Base-by-base conservation (phyloP, 2,329 filamentous ascomycete species). In the Pyrenophora tritici-repentis region DNA sequence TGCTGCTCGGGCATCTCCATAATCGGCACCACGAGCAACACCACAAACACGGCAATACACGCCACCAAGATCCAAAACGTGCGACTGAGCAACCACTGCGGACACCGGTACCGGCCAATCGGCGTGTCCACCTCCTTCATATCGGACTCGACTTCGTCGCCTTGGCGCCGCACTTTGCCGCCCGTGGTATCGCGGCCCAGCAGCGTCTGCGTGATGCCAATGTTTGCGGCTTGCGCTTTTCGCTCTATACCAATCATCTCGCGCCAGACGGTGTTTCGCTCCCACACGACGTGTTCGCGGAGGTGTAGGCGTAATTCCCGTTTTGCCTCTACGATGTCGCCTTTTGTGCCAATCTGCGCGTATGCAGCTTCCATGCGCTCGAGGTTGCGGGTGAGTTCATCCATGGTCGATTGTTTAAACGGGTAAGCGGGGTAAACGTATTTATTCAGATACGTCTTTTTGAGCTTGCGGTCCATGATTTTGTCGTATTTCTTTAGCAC, bases 401-500 rank as follows among this genome's bases (percentile, higher is more conserved):
- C 78, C 75, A 90, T 86, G 0, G 90, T 94, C 37, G 84, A 81
- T 9, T 86, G 80, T 41, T 83, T 83, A 76, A 99, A 99, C 1
- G 91, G 88, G 64, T 94, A 90, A 0, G 92, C 89, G 1, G 86
- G 80, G 50, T 89, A 85, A 45, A 99, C 91, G 31, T 83, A 81
- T 26, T 84, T 77, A 48, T 84, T 81, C 73, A 97, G 85, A 72
- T 96, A 99, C 38, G 81, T 78, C 12, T 83, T 79, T 60, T 93
- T 91, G 47, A 97, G 79, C 63, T 87, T 87, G 59, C 87, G 87
- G 73, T 97, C 88, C 50, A 96, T 77, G 50, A 89, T 97, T 79
- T 99, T 99, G 81, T 99, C 94, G 68, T 94, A 99, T 75, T 99
- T 99, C 77, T 99, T 99, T 61, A 97, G 78, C 0, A 96, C 92